Evolutionary conservation across 306 rosid species (phyloP), one percentile per base, ranked within the genome.

Genomic region (Castanea mollissima): DNA sequence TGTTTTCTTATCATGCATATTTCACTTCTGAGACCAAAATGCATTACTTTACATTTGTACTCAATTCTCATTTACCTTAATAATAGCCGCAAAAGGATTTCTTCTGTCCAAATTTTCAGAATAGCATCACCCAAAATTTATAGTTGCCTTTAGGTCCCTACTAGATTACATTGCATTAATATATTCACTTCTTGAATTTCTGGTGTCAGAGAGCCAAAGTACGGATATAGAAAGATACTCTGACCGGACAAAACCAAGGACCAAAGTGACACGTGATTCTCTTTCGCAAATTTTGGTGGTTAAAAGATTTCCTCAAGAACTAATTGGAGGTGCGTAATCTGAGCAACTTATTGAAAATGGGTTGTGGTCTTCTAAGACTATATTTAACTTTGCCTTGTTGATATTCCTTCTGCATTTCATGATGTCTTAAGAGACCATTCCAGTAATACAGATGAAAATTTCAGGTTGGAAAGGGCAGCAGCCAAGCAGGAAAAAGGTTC

Each of bases 241-340:
- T 18, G 90, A 87, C 80, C 83, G 29, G 84, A 74, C 52, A 34
- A 83, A 69, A 41, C 64, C 57, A 49, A 69, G 68, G 72, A 55
- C 69, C 19, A 73, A 19, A 13, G 79, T 88, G 69, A 76, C 81
- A 27, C 88, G 94, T 4, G 95, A 86, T 82, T 82, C 93, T 54
- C 84, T 90, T 35, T 74, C 89, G 32, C 92, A 90, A 73, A 82
- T 87, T 83, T 82, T 90, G 79, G 77, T 20, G 74, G 82, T 73
- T 59, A 77, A 78, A 8, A 75, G 35, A 18, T 90, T 90, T 82
- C 89, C 92, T 38, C 58, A 59, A 72, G 97, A 92, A 82, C 79
- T 92, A 76, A 83, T 84, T 74, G 81, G 62, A 81, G 97, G 93
- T 92, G 79, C 57, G 85, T 56, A 69, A n/a, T 71, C 74, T 54